Percentiles rank a stretch among this genome's conserved stretches.
Conservation (phyloP, 345 rosid genomes). For the Eutrema japonicum region DNA sequence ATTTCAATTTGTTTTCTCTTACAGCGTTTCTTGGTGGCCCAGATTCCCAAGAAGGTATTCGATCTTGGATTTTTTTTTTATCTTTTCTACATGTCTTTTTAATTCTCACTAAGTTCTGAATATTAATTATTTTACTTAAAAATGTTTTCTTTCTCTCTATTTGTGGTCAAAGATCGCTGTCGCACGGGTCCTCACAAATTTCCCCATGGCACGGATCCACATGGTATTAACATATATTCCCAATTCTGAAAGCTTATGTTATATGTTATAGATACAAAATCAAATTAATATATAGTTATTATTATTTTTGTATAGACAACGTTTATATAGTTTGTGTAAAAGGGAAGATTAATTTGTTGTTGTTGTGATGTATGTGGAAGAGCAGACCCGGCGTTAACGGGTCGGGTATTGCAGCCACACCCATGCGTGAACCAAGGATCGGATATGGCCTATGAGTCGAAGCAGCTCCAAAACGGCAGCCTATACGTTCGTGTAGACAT, state of each 20-base stretch:
- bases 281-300: not conserved
- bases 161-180: not conserved
- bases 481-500: conserved; percentile 37
- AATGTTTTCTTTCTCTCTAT: not conserved
- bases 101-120: not conserved
- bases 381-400: conserved; percentile 25
- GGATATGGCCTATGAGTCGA: conserved; percentile 31
- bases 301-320: no score
- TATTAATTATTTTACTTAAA: no score
- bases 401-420: conserved; percentile 22
- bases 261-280: not conserved
- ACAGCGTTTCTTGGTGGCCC: conserved; percentile 7
- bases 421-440: conserved; percentile 33
- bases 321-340: not conserved
- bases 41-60: not conserved
- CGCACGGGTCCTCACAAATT: not conserved
- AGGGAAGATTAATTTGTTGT: not conserved
- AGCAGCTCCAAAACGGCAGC: conserved; percentile 29
- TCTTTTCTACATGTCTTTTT: not conserved
- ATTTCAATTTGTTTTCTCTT: not conserved
- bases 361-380: not conserved
- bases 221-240: conserved; percentile 8
- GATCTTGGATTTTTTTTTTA: not conserved
- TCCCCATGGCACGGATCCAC: conserved; percentile 12
- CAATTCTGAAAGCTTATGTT: not conserved